Base-by-base conservation (phyloP, 257 asterid genomes). In the Rubia yunnanensis region DNA sequence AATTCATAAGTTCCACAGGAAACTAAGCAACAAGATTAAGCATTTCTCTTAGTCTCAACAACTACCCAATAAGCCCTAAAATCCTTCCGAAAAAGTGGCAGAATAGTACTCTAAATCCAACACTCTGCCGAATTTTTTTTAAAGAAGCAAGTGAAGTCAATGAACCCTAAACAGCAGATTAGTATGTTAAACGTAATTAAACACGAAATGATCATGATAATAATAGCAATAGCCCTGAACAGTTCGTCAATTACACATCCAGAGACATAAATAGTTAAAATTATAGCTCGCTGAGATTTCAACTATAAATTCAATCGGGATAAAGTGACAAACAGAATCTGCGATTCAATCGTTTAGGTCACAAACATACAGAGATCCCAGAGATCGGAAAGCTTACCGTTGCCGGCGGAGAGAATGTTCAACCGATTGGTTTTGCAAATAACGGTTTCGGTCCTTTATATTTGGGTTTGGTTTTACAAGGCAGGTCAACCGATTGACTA, bases 401-500 rank as follows among this genome's bases (percentile, higher is more conserved):
- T n/a, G 56, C 26, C 56, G 56, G 28, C 56, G 56, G 26, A 50
- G 56, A n/a, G 56, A 46, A n/a, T n/a, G n/a, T n/a, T n/a, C n/a
- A n/a, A n/a, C n/a, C n/a, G n/a, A n/a, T n/a, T n/a, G n/a, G n/a
- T n/a, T n/a, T n/a, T n/a, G n/a, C n/a, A n/a, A n/a, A n/a, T n/a
- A n/a, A n/a, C n/a, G n/a, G n/a, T n/a, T n/a, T n/a, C n/a, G n/a
- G n/a, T n/a, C n/a, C n/a, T n/a, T n/a, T n/a, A n/a, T n/a, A n/a
- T n/a, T n/a, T n/a, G n/a, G n/a, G n/a, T n/a, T n/a, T n/a, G n/a
- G n/a, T n/a, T n/a, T n/a, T n/a, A n/a, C n/a, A n/a, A n/a, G n/a
- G n/a, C n/a, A n/a, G n/a, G n/a, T n/a, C n/a, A n/a, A n/a, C n/a
- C n/a, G n/a, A n/a, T n/a, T n/a, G n/a, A n/a, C n/a, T n/a, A n/a